Evolutionary conservation across 331 rosid species (phyloP).

Genomic region (Pyracantha coccinea): DNA sequence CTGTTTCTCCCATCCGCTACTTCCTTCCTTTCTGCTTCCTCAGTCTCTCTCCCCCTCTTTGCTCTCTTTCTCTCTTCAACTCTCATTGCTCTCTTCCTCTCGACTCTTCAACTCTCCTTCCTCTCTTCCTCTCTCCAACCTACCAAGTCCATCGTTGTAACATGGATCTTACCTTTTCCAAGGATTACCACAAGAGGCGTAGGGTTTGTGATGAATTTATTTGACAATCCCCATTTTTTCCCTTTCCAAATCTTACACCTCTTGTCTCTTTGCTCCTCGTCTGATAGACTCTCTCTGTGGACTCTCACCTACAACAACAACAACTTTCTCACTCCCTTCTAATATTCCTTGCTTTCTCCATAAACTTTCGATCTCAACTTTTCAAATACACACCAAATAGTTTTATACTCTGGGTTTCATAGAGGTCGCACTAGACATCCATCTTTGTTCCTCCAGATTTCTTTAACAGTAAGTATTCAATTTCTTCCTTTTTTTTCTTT

Average conservation of each 20-base stretch:
- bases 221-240: neutral
- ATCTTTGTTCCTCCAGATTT: conserved; percentile 35
- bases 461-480: conserved; percentile 54
- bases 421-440: conserved; percentile 32
- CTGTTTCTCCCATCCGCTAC: no score
- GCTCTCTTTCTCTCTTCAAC: no score
- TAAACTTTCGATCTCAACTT: neutral
- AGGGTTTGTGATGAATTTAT: no score
- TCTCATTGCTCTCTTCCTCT: no score
- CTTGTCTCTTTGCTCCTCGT: neutral
- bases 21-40: no score
- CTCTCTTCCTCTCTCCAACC: no score
- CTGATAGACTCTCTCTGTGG: conserved; percentile 7
- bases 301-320: conserved; percentile 10
- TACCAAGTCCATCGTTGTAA: no score
- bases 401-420: conserved; percentile 13
- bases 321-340: neutral
- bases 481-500: neutral
- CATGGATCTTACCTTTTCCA: no score
- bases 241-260: conserved; percentile 18
- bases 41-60: no score
- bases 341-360: neutral
- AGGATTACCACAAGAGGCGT: no score
- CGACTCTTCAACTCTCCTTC: no score
- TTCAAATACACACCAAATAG: neutral